phyloP scores from a whole-genome alignment of 2,329 filamentous ascomycete genomes.

The Clonostachys rhizophaga region DNA sequence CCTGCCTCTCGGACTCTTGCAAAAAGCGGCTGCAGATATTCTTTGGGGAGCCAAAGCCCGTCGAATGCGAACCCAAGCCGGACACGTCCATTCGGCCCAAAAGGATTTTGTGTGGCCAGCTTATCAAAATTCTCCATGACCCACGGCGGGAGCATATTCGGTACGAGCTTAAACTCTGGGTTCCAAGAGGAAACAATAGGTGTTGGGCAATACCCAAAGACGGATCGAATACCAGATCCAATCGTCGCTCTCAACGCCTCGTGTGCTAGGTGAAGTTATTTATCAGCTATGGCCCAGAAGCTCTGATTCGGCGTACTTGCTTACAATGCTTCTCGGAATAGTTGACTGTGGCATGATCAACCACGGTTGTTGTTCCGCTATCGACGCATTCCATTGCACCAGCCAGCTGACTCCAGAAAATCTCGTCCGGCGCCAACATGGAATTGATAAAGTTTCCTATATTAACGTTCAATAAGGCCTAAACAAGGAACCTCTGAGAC shows the following conservation, averaged over 20 bases:
- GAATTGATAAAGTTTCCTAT: not conserved
- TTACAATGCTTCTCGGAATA: slow-evolving; percentile 3
- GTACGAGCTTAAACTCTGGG: slow-evolving; percentile 13
- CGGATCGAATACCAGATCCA: slow-evolving; percentile 36
- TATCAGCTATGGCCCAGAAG: not conserved
- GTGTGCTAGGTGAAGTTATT: slow-evolving; percentile 12
- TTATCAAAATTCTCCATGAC: slow-evolving; percentile 24
- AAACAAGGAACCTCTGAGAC: too few species aligned
- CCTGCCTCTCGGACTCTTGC: too few species aligned
- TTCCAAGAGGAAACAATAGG: slow-evolving; percentile 18
- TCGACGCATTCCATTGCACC: slow-evolving; percentile 32
- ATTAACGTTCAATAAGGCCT: too few species aligned
- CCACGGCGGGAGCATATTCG: slow-evolving; percentile 23
- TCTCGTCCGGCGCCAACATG: slow-evolving; percentile 20
- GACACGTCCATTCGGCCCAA: too few species aligned
- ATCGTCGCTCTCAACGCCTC: slow-evolving; percentile 5
- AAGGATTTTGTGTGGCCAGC: not conserved
- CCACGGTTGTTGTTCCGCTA: slow-evolving; percentile 30
- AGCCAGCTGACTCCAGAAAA: slow-evolving; percentile 38
- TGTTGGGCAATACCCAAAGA: slow-evolving; percentile 34
- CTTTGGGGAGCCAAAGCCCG: too few species aligned
- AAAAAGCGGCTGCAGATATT: too few species aligned
- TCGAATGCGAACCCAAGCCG: too few species aligned
- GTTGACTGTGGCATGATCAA: slow-evolving; percentile 8
- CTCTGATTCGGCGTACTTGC: not conserved